phyloP scores from a whole-genome alignment of 805 yeast genomes.

The Yamadazyma nakazawae region DNA sequence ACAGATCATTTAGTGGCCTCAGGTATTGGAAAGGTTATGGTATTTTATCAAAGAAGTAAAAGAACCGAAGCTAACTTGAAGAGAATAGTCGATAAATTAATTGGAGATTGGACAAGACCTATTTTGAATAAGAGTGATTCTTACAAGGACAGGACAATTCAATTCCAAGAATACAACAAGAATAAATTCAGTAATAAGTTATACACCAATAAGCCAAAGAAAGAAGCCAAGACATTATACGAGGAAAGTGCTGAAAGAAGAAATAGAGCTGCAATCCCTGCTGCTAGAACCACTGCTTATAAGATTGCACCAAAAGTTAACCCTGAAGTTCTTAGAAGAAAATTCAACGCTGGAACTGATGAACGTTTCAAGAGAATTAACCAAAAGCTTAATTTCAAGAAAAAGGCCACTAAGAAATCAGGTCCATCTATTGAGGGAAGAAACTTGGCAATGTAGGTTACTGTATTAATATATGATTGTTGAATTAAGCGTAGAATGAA shows the following conservation, averaged over 20 bases:
- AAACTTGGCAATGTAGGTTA: conserved; percentile 38
- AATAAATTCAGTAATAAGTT: conserved; percentile 46
- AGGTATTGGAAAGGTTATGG: conserved; percentile 88
- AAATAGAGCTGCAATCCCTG: conserved; percentile 95
- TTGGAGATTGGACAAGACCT: conserved; percentile 98
- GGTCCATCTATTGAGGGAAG: conserved; percentile 83
- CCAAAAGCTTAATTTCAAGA: conserved; percentile 50
- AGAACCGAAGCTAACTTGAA: conserved; percentile 85
- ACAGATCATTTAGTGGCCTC: conserved; percentile 93
- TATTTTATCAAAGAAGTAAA: conserved; percentile 89
- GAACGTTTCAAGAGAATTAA: conserved; percentile 81
- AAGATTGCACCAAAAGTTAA: conserved; percentile 84
- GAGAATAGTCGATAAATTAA: conserved; percentile 82
- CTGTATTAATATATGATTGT: background rate
- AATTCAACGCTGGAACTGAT: conserved; percentile 41
- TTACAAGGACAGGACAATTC: conserved; percentile 80
- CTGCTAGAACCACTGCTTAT: conserved; percentile 82
- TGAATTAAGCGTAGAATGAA: background rate
- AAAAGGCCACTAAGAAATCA: conserved; percentile 51
- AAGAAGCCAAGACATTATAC: conserved; percentile 57
- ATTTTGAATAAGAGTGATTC: conserved; percentile 94
- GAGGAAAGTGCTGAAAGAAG: conserved; percentile 90
- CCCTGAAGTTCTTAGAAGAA: conserved; percentile 44
- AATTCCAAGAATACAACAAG: conserved; percentile 65
- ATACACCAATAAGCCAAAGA: conserved; percentile 24